phyloP scores from a whole-genome alignment of 2,329 filamentous ascomycete species.

The Amphichorda felina region DNA sequence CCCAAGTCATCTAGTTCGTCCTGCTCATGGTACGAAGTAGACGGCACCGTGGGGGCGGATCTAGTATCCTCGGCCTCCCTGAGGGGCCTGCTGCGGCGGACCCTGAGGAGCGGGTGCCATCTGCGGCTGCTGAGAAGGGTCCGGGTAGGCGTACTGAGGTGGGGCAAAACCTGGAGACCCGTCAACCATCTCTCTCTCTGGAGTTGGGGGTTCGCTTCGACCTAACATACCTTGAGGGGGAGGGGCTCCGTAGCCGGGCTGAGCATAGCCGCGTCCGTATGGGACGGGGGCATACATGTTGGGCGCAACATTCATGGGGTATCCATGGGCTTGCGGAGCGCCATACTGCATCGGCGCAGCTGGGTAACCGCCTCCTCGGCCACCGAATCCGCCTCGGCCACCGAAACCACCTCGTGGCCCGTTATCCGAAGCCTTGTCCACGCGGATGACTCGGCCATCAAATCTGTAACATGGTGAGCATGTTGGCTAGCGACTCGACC shows the following conservation, averaged over 20 bases:
- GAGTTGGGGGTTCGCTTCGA: background rate
- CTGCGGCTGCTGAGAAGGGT: constrained; percentile 29
- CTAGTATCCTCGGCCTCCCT: constrained; percentile 28
- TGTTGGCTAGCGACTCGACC: background rate
- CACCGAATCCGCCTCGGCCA: constrained; percentile 28
- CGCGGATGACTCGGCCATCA: constrained; percentile 86
- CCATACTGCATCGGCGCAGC: constrained; percentile 25
- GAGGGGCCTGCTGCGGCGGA: constrained; percentile 19
- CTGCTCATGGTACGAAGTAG: no score
- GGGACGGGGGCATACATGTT: constrained; percentile 23
- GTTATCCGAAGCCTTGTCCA: constrained; percentile 88
- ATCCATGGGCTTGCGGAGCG: constrained; percentile 21
- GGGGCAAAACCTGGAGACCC: constrained; percentile 19
- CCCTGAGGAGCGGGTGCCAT: constrained; percentile 26
- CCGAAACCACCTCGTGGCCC: constrained; percentile 49
- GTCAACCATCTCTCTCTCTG: background rate
- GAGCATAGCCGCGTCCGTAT: constrained; percentile 27
- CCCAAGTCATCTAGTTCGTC: no score
- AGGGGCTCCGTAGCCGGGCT: constrained; percentile 20
- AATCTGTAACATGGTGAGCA: constrained; percentile 44
- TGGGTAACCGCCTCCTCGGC: constrained; percentile 23
- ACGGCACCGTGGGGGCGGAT: no score
- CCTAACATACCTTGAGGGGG: constrained; percentile 26
- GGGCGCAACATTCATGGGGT: constrained; percentile 14
- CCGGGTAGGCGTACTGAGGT: constrained; percentile 33